Conservation (phyloP, 352 stramenopile species). For the Pythium brachiatum region DNA sequence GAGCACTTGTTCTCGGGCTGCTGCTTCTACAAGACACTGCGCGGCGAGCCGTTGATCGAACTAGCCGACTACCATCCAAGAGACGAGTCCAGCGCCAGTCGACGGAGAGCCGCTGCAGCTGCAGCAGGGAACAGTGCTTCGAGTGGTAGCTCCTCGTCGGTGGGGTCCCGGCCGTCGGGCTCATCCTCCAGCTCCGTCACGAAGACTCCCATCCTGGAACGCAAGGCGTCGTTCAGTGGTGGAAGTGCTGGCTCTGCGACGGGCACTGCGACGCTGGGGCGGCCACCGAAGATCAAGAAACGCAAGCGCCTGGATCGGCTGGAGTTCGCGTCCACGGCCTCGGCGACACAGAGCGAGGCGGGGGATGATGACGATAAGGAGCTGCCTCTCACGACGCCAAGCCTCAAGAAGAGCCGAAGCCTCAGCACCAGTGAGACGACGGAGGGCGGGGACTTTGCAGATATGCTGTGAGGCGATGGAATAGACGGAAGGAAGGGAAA, state of each 20-base stretch:
- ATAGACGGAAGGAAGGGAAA: neutral
- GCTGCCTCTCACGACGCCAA: constrained; percentile 1
- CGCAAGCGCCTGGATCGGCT: constrained; percentile 17
- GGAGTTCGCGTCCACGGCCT: constrained; percentile 12
- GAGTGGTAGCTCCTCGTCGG: neutral
- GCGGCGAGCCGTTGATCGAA: constrained; percentile 45
- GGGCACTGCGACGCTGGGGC: constrained; percentile 13
- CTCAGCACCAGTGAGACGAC: neutral
- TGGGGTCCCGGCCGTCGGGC: neutral
- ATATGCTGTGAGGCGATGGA: constrained; percentile 42
- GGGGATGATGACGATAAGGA: constrained; percentile 28
- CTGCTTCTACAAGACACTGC: constrained; percentile 62
- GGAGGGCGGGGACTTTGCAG: constrained; percentile 41
- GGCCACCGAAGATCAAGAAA: constrained; percentile 25
- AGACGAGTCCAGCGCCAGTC: constrained; percentile 25
- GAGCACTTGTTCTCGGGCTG: constrained; percentile 81
- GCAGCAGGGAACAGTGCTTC: neutral
- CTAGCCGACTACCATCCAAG: constrained; percentile 46
- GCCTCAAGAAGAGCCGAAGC: constrained; percentile 17
- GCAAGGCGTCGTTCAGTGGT: constrained; percentile 22
- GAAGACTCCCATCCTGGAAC: constrained; percentile 6
- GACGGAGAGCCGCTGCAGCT: neutral
- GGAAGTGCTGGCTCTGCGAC: constrained; percentile 5
- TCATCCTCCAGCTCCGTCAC: neutral
- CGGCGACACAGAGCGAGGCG: constrained; percentile 26